These are phyloP conservation scores for Coemansia sp. DNA, from an alignment of 192 early-diverging fungal genomes.

Conservation along the genomic window DNA sequence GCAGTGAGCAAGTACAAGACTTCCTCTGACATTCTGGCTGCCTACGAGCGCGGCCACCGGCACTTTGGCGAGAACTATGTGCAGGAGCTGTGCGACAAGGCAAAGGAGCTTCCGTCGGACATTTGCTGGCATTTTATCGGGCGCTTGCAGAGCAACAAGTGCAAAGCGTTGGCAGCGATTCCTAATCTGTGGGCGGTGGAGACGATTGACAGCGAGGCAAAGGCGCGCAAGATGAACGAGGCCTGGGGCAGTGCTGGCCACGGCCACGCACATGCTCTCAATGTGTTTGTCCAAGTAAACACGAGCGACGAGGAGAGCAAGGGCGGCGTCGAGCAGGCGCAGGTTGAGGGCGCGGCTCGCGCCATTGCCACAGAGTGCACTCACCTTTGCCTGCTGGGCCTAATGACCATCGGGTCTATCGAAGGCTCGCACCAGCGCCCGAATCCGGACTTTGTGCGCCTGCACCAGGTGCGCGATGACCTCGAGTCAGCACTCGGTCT, in stretches of 20 bases:
- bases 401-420: constrained; percentile 97
- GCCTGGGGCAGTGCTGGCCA: constrained; percentile 58
- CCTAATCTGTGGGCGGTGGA: constrained; percentile 91
- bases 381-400: constrained; percentile 68
- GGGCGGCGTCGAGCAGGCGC: constrained; percentile 64
- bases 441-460: constrained; percentile 54
- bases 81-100: constrained; percentile 93
- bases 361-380: constrained; percentile 66
- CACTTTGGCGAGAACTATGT: constrained; percentile 98
- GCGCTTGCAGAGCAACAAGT: constrained; percentile 95
- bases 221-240: constrained; percentile 79
- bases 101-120: constrained; percentile 71
- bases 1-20: constrained; percentile 96
- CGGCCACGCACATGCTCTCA: constrained; percentile 55
- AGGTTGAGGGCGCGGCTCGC: constrained; percentile 57
- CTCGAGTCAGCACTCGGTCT: constrained; percentile 19
- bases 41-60: constrained; percentile 79
- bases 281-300: constrained; percentile 92
- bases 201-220: constrained; percentile 82
- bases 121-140: constrained; percentile 99
- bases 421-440: constrained; percentile 42
- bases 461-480: constrained; percentile 35
- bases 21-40: constrained; percentile 67
- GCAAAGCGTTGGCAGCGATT: constrained; percentile 80
- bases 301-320: constrained; percentile 89